A percentile compares a stretch with the other conserved stretches of the same genome.
These are phyloP conservation scores for Euptelea pleiosperma DNA, from an alignment of 164 flowering plant species.

Conservation along the genomic window DNA sequence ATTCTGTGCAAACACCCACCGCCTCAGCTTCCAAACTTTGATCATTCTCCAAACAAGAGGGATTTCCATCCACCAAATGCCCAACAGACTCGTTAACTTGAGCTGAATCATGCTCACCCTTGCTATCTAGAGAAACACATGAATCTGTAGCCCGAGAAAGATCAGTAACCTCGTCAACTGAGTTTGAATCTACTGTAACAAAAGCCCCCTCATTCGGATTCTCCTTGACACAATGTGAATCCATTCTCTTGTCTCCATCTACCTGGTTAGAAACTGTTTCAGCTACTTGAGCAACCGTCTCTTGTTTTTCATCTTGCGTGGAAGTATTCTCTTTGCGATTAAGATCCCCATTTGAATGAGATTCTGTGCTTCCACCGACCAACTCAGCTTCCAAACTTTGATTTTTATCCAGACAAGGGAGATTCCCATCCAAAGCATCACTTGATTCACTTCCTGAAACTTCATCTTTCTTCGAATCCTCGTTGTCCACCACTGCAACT, in stretches of 20 bases:
- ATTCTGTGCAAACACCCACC: not conserved
- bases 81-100: not conserved
- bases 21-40: not conserved
- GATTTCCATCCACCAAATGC: not conserved
- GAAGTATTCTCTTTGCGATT: not conserved
- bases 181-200: not conserved
- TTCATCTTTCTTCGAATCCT: not conserved
- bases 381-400: not conserved
- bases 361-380: not conserved
- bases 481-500: not conserved
- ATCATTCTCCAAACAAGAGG: not conserved
- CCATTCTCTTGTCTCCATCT: not conserved
- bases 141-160: not conserved
- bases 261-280: not conserved
- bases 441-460: not conserved
- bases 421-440: not conserved
- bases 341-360: not conserved
- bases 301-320: not conserved
- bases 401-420: constrained; percentile 5
- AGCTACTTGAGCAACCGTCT: not conserved
- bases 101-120: not conserved
- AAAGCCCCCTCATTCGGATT: constrained; percentile 1
- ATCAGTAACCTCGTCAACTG: not conserved
- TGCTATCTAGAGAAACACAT: not conserved
- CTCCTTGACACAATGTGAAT: not conserved